These are phyloP conservation scores for Coprinopsis sp. DNA, from an alignment of 768 basidiomycete genomes.

Conservation along the genomic window DNA sequence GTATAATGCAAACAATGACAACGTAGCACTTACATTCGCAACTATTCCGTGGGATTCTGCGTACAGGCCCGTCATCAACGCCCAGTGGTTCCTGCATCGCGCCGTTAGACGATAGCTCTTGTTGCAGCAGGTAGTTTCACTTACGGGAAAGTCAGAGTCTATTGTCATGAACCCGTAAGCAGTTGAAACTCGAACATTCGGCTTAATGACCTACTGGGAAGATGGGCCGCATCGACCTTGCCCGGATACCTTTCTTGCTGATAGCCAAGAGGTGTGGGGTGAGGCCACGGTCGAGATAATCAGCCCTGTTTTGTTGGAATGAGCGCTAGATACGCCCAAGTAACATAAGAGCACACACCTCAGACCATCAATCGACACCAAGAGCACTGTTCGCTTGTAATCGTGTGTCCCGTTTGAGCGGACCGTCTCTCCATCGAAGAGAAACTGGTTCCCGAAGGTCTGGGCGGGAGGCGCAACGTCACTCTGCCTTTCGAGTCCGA, in stretches of 20 bases:
- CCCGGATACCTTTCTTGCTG: slow-evolving; percentile 78
- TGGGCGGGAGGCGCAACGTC: no score
- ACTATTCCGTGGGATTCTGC: slow-evolving; percentile 91
- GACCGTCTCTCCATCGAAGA: slow-evolving; percentile 37
- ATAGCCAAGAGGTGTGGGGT: slow-evolving; percentile 81
- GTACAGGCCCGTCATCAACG: slow-evolving; percentile 85
- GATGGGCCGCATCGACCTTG: slow-evolving; percentile 82
- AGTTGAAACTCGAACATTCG: slow-evolving; percentile 1
- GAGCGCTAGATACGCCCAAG: not conserved
- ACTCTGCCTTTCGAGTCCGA: no score
- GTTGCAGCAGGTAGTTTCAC: slow-evolving; percentile 22
- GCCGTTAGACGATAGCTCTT: slow-evolving; percentile 5
- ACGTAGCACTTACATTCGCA: slow-evolving; percentile 57
- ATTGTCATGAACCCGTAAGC: slow-evolving; percentile 6
- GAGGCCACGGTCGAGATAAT: slow-evolving; percentile 80
- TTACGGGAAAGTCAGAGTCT: slow-evolving; percentile 91
- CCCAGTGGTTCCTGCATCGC: slow-evolving; percentile 76
- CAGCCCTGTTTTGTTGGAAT: slow-evolving; percentile 48
- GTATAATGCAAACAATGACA: not conserved
- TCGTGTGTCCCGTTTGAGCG: slow-evolving; percentile 80
- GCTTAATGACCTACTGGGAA: slow-evolving; percentile 66
- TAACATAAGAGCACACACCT: slow-evolving; percentile 39
- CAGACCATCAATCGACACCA: slow-evolving; percentile 86
- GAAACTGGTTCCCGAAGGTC: no score
- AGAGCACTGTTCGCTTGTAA: slow-evolving; percentile 74